These are phyloP conservation scores for Pseudoperonospora humuli DNA, from an alignment of 352 stramenopile genomes.

Conservation along the genomic window DNA sequence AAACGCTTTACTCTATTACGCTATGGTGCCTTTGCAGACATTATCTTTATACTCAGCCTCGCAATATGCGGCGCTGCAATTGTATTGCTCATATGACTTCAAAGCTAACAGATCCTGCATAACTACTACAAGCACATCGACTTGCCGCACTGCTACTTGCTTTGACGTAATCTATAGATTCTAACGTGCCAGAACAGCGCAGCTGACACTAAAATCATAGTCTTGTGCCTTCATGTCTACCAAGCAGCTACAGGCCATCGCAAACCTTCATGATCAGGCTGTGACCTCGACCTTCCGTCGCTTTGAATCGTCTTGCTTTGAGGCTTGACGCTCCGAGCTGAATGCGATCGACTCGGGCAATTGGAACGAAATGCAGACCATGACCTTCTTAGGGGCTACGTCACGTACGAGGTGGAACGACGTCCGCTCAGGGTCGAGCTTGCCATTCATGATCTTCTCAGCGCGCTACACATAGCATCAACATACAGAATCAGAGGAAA, in stretches of 20 bases:
- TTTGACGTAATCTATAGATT: constrained; percentile 71
- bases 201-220: constrained; percentile 5
- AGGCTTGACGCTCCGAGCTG: constrained; percentile 36
- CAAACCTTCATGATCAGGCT: constrained; percentile 1
- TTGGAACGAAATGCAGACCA: constrained; percentile 95
- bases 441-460: constrained; percentile 52
- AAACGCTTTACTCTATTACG: not conserved
- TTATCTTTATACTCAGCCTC: constrained; percentile 92
- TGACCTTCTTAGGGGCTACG: constrained; percentile 95
- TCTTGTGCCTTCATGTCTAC: constrained; percentile 5
- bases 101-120: constrained; percentile 80
- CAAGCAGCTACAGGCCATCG: not conserved
- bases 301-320: constrained; percentile 36
- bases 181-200: too few species aligned
- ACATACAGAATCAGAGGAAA: constrained; percentile 8
- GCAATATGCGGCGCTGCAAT: constrained; percentile 87
- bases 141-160: constrained; percentile 89
- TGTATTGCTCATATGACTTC: constrained; percentile 88
- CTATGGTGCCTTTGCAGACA: too few species aligned
- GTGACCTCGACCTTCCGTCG: constrained; percentile 26
- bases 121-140: constrained; percentile 95
- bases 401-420: constrained; percentile 89
- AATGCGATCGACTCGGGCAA: constrained; percentile 75
- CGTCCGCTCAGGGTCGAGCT: constrained; percentile 41
- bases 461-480: constrained; percentile 35